Conservation (phyloP, 1,284 basidiomycete genomes). For the Golubevia pallescens region DNA sequence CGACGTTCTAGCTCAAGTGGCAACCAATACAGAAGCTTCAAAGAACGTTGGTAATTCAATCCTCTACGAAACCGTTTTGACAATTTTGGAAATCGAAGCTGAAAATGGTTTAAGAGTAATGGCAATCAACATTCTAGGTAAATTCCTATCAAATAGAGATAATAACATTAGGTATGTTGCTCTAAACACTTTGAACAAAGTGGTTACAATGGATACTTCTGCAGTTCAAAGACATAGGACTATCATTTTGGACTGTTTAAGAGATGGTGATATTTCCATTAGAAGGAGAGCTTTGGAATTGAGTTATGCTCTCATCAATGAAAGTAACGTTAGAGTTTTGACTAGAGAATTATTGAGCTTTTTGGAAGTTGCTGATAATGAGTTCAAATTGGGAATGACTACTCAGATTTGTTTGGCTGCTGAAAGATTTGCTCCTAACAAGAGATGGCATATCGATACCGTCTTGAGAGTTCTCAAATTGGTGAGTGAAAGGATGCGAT, state of each 20-base stretch:
- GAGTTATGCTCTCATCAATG: conserved; percentile 62
- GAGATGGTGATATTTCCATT: conserved; percentile 63
- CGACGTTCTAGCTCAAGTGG: conserved; percentile 63
- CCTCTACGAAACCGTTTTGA: conserved; percentile 61
- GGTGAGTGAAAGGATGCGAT: background rate
- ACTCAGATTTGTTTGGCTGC: conserved; percentile 60
- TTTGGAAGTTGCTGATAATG: conserved; percentile 60
- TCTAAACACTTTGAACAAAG: conserved; percentile 64
- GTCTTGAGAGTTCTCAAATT: conserved; percentile 58
- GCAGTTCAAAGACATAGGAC: conserved; percentile 62
- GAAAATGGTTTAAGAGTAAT: conserved; percentile 62
- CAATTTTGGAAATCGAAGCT: conserved; percentile 60
- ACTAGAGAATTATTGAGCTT: conserved; percentile 58
- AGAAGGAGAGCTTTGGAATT: conserved; percentile 58
- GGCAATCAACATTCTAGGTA: conserved; percentile 65
- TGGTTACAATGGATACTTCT: conserved; percentile 62
- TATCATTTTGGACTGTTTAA: conserved; percentile 62
- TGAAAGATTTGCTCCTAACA: conserved; percentile 58
- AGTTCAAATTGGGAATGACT: conserved; percentile 61
- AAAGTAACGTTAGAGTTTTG: conserved; percentile 55
- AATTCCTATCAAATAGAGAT: conserved; percentile 60
- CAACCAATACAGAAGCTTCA: conserved; percentile 63
- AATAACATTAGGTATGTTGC: conserved; percentile 64
- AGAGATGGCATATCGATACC: conserved; percentile 63
- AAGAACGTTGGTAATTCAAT: conserved; percentile 64